These are phyloP conservation scores for Aspergillus ruber DNA, from an alignment of 2,329 filamentous ascomycete species.

Conservation along the genomic window DNA sequence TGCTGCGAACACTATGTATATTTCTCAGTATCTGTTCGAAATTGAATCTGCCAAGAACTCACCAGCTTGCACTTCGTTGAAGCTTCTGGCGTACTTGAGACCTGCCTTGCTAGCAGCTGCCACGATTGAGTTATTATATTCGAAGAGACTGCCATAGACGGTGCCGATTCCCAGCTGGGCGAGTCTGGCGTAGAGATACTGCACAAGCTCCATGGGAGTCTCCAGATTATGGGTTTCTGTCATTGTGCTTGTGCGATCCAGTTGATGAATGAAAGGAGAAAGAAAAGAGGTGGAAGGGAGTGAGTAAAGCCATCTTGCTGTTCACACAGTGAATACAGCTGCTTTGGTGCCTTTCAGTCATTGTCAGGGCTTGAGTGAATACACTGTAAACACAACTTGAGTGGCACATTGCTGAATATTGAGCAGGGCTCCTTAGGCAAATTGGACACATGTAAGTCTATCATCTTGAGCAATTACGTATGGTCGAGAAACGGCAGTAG, in stretches of 20 bases:
- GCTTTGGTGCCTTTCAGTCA: too few relatives aligned
- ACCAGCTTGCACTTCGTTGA: neutral
- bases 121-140: neutral
- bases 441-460: too few relatives aligned
- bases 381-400: too few relatives aligned
- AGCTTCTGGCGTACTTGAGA: neutral
- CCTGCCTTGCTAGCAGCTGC: neutral
- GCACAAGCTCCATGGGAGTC: neutral
- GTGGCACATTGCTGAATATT: too few relatives aligned
- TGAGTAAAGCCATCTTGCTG: neutral
- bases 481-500: too few relatives aligned
- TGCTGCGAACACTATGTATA: neutral
- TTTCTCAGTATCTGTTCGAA: neutral
- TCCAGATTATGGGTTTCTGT: neutral
- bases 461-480: too few relatives aligned
- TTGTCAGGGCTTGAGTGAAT: too few relatives aligned
- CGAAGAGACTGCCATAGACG: neutral
- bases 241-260: neutral
- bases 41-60: neutral
- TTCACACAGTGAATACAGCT: neutral
- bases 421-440: too few relatives aligned
- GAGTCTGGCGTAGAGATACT: slow-evolving; percentile 6
- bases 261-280: neutral
- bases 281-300: neutral
- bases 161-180: slow-evolving; percentile 14